phyloP scores from a whole-genome alignment of 2,329 filamentous ascomycete genomes.

The Mariannaea sp. region DNA sequence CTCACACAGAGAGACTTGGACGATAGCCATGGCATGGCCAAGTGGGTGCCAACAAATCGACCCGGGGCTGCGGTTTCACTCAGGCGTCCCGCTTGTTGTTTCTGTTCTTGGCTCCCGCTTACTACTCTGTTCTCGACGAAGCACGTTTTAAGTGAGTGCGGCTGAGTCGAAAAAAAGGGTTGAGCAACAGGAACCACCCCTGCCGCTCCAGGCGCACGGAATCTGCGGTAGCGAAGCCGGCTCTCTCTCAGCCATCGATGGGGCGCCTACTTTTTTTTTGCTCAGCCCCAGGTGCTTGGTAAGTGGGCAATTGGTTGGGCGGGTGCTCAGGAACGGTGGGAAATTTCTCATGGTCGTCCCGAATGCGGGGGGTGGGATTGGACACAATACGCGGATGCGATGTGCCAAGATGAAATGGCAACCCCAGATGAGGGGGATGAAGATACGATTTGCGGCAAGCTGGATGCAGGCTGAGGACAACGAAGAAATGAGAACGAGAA shows the following conservation, averaged over 20 bases:
- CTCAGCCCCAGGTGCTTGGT: slow-evolving; percentile 11
- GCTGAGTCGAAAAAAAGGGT: slow-evolving; percentile 7
- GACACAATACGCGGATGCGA: not conserved
- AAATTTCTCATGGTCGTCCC: not conserved
- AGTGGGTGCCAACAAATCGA: no score
- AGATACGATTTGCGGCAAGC: not conserved
- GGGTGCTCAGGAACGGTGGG: not conserved
- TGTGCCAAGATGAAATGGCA: not conserved
- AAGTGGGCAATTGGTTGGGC: not conserved
- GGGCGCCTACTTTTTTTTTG: slow-evolving; percentile 11
- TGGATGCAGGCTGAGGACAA: not conserved
- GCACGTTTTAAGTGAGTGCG: no score
- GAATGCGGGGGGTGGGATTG: not conserved
- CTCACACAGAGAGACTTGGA: not conserved
- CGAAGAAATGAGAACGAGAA: not conserved
- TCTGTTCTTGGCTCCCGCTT: no score
- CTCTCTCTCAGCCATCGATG: slow-evolving; percentile 3
- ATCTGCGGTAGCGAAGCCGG: not conserved
- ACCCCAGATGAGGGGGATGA: no score
- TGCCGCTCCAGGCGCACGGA: not conserved
- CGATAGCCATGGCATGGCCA: not conserved
- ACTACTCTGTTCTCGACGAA: no score
- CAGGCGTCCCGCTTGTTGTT: no score
- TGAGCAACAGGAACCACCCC: slow-evolving; percentile 5
- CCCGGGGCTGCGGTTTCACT: no score